phyloP scores from a whole-genome alignment of 176 grass and related monocot genomes.

The Hordeum marinum region DNA sequence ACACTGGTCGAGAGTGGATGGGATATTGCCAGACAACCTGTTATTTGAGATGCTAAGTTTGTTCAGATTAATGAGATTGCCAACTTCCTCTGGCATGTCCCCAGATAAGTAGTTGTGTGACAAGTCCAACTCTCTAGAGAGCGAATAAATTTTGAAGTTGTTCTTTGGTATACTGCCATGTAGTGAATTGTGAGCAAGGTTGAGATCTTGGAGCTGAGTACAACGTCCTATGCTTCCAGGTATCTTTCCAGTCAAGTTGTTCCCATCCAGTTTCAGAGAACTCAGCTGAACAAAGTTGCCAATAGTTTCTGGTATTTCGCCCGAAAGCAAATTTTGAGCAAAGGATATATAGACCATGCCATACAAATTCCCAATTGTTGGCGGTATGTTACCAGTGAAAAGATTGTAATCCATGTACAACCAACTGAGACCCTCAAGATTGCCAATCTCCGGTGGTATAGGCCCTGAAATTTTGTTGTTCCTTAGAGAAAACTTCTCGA shows the following conservation, averaged over 20 bases:
- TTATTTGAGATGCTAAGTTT: conserved; percentile 38
- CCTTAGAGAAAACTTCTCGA: conserved; percentile 17
- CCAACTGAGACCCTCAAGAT: conserved; percentile 5
- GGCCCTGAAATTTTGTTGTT: conserved; percentile 28
- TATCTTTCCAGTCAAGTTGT: conserved; percentile 47
- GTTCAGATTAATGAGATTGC: conserved; percentile 28
- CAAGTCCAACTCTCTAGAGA: conserved; percentile 27
- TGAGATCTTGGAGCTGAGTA: conserved; percentile 25
- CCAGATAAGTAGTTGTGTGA: conserved; percentile 55
- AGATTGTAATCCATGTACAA: conserved; percentile 40
- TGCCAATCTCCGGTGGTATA: conserved; percentile 39
- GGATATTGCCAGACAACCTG: conserved; percentile 32
- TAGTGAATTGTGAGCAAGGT: conserved; percentile 52
- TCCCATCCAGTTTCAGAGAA: conserved; percentile 19
- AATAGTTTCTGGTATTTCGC: conserved; percentile 23
- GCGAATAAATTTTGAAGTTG: conserved; percentile 26
- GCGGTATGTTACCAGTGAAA: conserved; percentile 38
- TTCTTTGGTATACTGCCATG: conserved; percentile 38
- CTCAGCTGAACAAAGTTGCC: conserved; percentile 40
- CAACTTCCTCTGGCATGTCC: conserved; percentile 28
- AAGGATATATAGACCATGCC: conserved; percentile 25
- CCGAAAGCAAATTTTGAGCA: conserved; percentile 32
- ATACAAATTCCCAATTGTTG: conserved; percentile 33
- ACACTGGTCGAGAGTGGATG: conserved; percentile 31
- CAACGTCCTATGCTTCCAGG: conserved; percentile 32